These are phyloP conservation scores for Apiotrichum montevideense DNA, from an alignment of 1,284 basidiomycete genomes.

Conservation along the genomic window DNA sequence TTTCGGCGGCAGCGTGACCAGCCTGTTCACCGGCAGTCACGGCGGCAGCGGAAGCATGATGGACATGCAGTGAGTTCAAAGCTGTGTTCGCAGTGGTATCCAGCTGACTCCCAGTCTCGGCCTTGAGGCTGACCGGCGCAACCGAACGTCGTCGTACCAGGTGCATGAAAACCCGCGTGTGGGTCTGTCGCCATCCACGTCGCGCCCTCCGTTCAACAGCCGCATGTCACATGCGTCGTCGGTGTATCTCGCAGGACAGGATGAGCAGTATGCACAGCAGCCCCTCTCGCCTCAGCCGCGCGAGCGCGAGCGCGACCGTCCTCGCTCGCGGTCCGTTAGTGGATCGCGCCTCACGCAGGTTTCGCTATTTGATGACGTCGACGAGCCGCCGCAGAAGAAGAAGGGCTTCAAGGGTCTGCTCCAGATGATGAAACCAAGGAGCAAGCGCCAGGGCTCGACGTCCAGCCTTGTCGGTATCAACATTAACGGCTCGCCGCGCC, in stretches of 20 bases:
- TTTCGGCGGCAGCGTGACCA: slow-evolving; percentile 61
- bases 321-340: slow-evolving; percentile 21
- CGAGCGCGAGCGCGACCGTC: not conserved
- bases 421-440: slow-evolving; percentile 55
- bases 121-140: slow-evolving; percentile 41
- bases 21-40: slow-evolving; percentile 72
- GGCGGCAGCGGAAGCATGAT: slow-evolving; percentile 76
- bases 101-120: slow-evolving; percentile 32
- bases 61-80: slow-evolving; percentile 77
- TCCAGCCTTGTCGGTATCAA: not conserved
- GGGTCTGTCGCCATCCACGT: slow-evolving; percentile 36
- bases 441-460: slow-evolving; percentile 47
- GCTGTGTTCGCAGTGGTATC: not conserved
- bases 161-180: slow-evolving; percentile 34
- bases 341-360: slow-evolving; percentile 35
- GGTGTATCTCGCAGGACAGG: not conserved
- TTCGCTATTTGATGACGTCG: slow-evolving; percentile 17
- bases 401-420: slow-evolving; percentile 76
- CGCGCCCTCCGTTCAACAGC: slow-evolving; percentile 31
- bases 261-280: not conserved
- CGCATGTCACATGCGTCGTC: slow-evolving; percentile 8
- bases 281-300: not conserved
- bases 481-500: not conserved
- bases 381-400: slow-evolving; percentile 55
- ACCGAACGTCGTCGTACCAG: slow-evolving; percentile 26